Conservation (phyloP, 352 stramenopile genomes). For the Globisporangium iwayamae region DNA sequence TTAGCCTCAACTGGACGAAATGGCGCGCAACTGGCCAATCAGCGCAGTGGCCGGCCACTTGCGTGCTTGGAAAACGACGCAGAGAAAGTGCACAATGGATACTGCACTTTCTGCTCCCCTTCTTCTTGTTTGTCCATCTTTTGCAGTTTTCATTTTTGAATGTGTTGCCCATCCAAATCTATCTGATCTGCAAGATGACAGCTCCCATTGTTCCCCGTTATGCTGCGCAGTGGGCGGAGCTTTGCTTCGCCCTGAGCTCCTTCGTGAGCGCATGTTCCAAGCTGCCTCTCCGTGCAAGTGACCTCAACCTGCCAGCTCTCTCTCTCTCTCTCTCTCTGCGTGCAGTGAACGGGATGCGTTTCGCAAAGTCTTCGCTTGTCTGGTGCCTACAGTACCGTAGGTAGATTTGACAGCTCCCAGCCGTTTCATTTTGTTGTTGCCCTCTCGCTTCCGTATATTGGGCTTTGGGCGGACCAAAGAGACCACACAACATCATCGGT, state of each 20-base stretch:
- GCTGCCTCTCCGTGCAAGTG: too few species aligned
- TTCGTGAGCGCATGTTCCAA: too few species aligned
- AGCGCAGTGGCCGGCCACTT: neutral
- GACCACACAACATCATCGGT: too few species aligned
- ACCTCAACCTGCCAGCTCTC: too few species aligned
- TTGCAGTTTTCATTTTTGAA: too few species aligned
- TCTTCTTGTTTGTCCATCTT: neutral
- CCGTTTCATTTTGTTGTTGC: neutral
- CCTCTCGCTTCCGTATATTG: neutral
- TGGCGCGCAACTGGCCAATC: neutral
- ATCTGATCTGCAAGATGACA: neutral
- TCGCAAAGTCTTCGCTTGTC: neutral
- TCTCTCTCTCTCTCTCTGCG: too few species aligned
- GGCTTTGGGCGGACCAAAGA: too few species aligned
- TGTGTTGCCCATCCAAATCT: neutral
- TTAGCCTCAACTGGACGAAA: conserved; percentile 1
- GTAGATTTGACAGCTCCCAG: neutral
- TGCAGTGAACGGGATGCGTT: too few species aligned
- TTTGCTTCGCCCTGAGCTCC: too few species aligned
- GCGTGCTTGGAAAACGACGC: conserved; percentile 8
- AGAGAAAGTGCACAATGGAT: neutral
- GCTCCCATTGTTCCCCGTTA: neutral
- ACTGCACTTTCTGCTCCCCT: conserved; percentile 5
- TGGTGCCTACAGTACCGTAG: neutral
- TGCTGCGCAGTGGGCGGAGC: too few species aligned